Percentiles rank a stretch among this genome's conserved stretches.
These are phyloP conservation scores for Pyricularia grisea DNA, from an alignment of 2,329 filamentous ascomycete species.

Conservation along the genomic window DNA sequence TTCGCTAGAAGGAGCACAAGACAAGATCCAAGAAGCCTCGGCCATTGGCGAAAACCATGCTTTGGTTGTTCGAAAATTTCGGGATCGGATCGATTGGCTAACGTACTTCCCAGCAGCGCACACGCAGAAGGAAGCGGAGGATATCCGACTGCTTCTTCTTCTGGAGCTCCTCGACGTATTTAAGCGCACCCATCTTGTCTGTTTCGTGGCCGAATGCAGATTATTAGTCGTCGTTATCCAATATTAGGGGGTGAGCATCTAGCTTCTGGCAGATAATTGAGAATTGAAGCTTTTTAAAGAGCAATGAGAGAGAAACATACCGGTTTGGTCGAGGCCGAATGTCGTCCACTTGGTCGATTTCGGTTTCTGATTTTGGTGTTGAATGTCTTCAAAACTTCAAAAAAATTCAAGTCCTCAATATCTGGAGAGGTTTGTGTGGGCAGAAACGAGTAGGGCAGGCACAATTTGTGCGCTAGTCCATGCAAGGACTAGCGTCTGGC, in stretches of 20 bases:
- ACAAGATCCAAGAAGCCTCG: background rate
- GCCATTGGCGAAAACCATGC: slow-evolving; percentile 9
- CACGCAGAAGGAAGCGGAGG: slow-evolving; percentile 98
- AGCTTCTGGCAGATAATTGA: background rate
- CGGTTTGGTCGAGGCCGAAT: slow-evolving; percentile 1
- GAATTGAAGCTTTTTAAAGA: background rate
- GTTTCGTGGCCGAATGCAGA: slow-evolving; percentile 8
- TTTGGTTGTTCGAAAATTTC: slow-evolving; percentile 15
- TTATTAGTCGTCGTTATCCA: background rate
- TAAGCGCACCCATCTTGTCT: slow-evolving; percentile 97
- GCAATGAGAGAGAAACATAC: background rate
- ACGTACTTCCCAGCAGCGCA: slow-evolving; percentile 99
- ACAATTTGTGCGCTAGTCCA: background rate
- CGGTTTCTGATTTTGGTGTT: background rate
- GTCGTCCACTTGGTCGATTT: slow-evolving; percentile 4
- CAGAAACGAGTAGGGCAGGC: slow-evolving; percentile 4
- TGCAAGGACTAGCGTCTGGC: background rate
- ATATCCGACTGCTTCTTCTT: slow-evolving; percentile 99
- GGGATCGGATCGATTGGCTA: slow-evolving; percentile 16
- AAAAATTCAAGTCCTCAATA: background rate
- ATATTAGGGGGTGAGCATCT: background rate
- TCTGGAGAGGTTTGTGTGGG: background rate
- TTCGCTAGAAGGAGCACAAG: slow-evolving; percentile 13
- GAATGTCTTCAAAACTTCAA: background rate
- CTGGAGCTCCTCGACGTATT: slow-evolving; percentile 99